These are phyloP conservation scores for Trypanosoma congolense DNA, from an alignment of 208 protist genomes.

Conservation along the genomic window DNA sequence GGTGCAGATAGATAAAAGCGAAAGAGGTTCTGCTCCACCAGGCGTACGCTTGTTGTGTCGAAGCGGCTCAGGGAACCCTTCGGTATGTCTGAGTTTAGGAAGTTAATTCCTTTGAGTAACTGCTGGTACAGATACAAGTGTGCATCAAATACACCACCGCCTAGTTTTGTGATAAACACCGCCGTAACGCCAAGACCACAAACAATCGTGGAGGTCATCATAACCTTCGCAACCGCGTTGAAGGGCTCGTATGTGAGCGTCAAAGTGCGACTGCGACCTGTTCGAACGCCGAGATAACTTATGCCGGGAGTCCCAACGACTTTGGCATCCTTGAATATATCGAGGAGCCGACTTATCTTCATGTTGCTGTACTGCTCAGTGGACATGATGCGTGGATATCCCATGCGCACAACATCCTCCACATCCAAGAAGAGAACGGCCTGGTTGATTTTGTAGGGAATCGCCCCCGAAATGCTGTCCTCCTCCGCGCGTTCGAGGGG, in stretches of 20 bases:
- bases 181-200: constrained; percentile 73
- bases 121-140: constrained; percentile 83
- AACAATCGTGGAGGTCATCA: constrained; percentile 71
- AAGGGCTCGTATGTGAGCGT: constrained; percentile 84
- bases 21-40: constrained; percentile 63
- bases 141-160: constrained; percentile 72
- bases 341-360: constrained; percentile 71
- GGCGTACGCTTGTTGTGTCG: constrained; percentile 52
- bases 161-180: constrained; percentile 72
- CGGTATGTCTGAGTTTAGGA: constrained; percentile 29
- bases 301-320: constrained; percentile 66
- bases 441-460: constrained; percentile 68
- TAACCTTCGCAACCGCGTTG: constrained; percentile 63
- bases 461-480: constrained; percentile 73
- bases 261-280: constrained; percentile 63
- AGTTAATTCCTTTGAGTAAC: constrained; percentile 58
- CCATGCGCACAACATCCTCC: constrained; percentile 83
- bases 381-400: constrained; percentile 82
- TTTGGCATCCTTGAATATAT: constrained; percentile 69
- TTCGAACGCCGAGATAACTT: constrained; percentile 52
- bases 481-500: constrained; percentile 73
- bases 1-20: constrained; percentile 41
- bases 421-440: constrained; percentile 81
- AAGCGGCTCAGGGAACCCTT: constrained; percentile 52
- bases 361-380: constrained; percentile 84